phyloP scores from a whole-genome alignment of 306 rosid genomes.

The Delonix regia region DNA sequence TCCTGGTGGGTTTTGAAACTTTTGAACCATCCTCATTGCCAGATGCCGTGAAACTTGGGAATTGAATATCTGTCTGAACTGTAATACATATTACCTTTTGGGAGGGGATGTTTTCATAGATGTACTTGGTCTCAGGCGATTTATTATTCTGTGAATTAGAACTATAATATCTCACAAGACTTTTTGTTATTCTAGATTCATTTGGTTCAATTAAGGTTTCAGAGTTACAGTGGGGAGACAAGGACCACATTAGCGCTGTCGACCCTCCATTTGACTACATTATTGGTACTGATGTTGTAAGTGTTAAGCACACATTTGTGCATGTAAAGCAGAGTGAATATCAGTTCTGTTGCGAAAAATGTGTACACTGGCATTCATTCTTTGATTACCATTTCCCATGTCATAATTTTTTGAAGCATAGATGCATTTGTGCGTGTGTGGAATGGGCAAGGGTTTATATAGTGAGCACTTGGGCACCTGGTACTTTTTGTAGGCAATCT shows the following conservation, averaged over 20 bases:
- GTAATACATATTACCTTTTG: background rate
- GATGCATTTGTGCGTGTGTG: background rate
- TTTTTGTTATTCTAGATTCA: constrained; percentile 54
- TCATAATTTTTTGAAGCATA: background rate
- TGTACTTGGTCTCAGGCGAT: constrained; percentile 7
- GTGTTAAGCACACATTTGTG: constrained; percentile 38
- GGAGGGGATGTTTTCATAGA: background rate
- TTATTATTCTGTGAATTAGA: constrained; percentile 26
- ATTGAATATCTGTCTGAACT: background rate
- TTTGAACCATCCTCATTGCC: background rate
- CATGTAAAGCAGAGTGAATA: constrained; percentile 16
- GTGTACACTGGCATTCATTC: background rate
- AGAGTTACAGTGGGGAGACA: constrained; percentile 89
- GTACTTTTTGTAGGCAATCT: background rate
- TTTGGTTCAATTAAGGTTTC: constrained; percentile 86
- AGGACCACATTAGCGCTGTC: constrained; percentile 75
- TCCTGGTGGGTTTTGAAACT: constrained; percentile 54
- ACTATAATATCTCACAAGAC: constrained; percentile 29
- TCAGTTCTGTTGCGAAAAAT: background rate
- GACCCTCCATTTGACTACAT: constrained; percentile 89
- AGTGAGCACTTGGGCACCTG: background rate
- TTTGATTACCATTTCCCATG: background rate
- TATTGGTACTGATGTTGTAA: constrained; percentile 94
- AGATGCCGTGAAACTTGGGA: background rate
- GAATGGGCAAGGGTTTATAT: background rate